A percentile compares a stretch with the other conserved stretches of the same genome.
Conservation (phyloP, 805 yeast species). For the Candida xiaguanensis region DNA sequence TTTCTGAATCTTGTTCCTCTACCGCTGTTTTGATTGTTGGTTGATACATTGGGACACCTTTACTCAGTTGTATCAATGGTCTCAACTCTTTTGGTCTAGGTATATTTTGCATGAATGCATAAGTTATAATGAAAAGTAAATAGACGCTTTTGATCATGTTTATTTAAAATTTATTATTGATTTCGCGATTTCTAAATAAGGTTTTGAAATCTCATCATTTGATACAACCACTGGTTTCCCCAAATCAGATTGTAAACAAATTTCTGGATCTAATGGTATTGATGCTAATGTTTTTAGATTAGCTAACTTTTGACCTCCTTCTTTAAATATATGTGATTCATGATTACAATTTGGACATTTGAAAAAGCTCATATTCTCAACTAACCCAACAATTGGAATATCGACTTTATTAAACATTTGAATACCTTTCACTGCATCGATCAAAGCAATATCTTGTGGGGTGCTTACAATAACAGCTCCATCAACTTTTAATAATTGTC, state of each 20-base stretch:
- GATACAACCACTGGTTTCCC: conserved; percentile 62
- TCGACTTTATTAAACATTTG: conserved; percentile 70
- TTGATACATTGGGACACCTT: conserved; percentile 7
- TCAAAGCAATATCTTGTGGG: conserved; percentile 79
- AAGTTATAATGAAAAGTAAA: not conserved
- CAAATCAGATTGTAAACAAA: conserved; percentile 57
- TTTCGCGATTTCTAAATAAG: conserved; percentile 49
- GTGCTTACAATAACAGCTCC: conserved; percentile 84
- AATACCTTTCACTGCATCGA: conserved; percentile 78
- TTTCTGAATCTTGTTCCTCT: conserved; percentile 6
- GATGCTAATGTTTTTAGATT: conserved; percentile 56
- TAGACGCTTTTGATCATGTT: not conserved
- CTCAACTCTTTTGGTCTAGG: conserved; percentile 5
- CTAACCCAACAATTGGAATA: conserved; percentile 71
- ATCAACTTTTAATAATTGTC: conserved; percentile 70
- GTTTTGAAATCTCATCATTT: conserved; percentile 33
- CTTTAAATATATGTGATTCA: conserved; percentile 74
- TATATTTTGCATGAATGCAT: not conserved
- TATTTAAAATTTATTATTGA: conserved; percentile 8
- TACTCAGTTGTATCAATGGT: conserved; percentile 5
- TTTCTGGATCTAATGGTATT: conserved; percentile 61
- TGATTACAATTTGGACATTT: conserved; percentile 74
- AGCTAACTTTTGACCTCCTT: conserved; percentile 55
- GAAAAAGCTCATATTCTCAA: conserved; percentile 79
- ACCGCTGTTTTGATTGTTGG: not conserved